Conservation (phyloP, 805 yeast genomes). For the Metschnikowia kofuensis region DNA sequence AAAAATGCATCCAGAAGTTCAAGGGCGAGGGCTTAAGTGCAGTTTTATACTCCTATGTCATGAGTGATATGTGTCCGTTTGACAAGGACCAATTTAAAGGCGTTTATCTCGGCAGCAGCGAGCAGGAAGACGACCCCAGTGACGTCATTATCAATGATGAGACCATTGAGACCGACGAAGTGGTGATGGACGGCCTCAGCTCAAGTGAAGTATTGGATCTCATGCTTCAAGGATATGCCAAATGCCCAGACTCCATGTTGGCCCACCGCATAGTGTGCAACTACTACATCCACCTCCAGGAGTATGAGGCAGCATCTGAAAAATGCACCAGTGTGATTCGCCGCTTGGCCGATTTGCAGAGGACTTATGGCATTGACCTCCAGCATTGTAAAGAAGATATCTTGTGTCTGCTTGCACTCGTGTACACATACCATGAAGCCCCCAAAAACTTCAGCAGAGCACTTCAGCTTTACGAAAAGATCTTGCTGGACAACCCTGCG, state of each 20-base stretch:
- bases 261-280: constrained; percentile 65
- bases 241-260: constrained; percentile 43
- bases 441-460: constrained; percentile 86
- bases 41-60: constrained; percentile 57
- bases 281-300: constrained; percentile 57
- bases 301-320: constrained; percentile 61
- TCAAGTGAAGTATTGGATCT: constrained; percentile 52
- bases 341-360: constrained; percentile 46
- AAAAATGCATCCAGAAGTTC: constrained; percentile 55
- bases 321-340: constrained; percentile 60
- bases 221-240: constrained; percentile 50
- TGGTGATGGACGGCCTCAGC: constrained; percentile 19
- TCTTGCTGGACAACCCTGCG: constrained; percentile 39
- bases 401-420: constrained; percentile 64
- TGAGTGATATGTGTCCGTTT: constrained; percentile 69
- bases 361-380: constrained; percentile 47
- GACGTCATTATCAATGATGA: constrained; percentile 13
- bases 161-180: constrained; percentile 10
- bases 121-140: background rate
- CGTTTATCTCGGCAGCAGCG: constrained; percentile 9
- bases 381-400: constrained; percentile 55
- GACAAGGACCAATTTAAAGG: constrained; percentile 31
- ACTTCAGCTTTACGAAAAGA: constrained; percentile 60
- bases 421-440: constrained; percentile 82
- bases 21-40: constrained; percentile 60